Base-by-base conservation (phyloP, 441 rosid species). In the Erysimum pusillum region DNA sequence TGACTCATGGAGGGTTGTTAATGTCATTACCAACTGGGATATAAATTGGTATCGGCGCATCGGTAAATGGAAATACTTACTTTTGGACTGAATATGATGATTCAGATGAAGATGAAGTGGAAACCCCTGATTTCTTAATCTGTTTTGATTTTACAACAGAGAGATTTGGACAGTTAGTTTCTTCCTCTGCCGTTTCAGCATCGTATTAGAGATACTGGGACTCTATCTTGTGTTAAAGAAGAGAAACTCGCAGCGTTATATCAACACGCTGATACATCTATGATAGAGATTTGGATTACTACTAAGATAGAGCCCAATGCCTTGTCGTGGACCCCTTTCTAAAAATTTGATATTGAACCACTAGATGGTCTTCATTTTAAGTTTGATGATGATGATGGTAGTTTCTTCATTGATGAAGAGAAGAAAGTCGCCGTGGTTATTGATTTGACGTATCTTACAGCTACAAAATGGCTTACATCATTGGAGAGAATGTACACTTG, bases 321-420 rank as follows among this genome's bases (percentile, higher is more conserved):
- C 5, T 14, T 42, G 46, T 42, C n/a, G n/a, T 42, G 46, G 46
- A 42, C 0, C n/a, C 15, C 46, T 7, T 42, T 42, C 2, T 42
- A 12, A 42, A 12, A 42, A 42, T 6, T 42, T 42, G n/a, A 42
- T 25, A 2, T 25, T 25, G 38, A 35, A 9, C 38, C 2, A 9
- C 38, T 35, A 2, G 8, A 6, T 34, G 36, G 36, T 44, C 3
- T 5, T 52, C 4, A 6, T 22, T 52, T 52, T 52, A 3, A 2
- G 32, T 52, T 52, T 12, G 7, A 10, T 6, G 7, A 10, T 10
- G 8, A 11, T 1, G 58, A 7, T 22, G 15, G 15, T 8, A 10
- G 60, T 54, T 54, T 54, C 38, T 28, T 52, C 57, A 52, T 52
- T 52, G 57, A 52, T 32, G 57, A 52, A 11, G 57, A 51, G 31